Base-by-base conservation (phyloP, 1,139 yeast genomes). In the Candida albicans region DNA sequence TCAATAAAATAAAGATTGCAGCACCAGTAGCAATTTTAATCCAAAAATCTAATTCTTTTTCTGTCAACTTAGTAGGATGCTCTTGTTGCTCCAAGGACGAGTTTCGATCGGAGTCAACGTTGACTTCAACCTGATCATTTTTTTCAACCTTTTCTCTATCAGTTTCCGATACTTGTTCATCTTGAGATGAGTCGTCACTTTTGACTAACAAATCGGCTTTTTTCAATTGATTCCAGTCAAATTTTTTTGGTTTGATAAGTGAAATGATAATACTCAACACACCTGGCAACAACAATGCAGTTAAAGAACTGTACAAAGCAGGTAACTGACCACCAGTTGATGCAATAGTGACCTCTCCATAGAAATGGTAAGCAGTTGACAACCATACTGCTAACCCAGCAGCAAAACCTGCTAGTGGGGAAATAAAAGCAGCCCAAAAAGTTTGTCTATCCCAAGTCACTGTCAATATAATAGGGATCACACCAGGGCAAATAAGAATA, bases 401-500 rank as follows among this genome's bases (percentile, higher is more conserved):
- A 14, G 50, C 42, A 33, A 62, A 40, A n/a, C 68, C 67, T 5
- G 55, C 41, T 10, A 64, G 47, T 8, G 68, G 68, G 6, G 67
- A 52, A 22, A 58, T 48, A 41, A 60, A 55, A 1, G 60, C 64
- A 2, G 67, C 69, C 27, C 59, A 43, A n/a, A 41, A 47, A 1
- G 66, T 57, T 47, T 67, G 72, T 35, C 62, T 51, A 33, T 55
- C 55, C 72, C 72, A 67, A 10, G 65, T 60, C 27, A 69, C 58
- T 9, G 67, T 56, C 10, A 63, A 56, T n/a, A 64, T 53, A 43
- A 65, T 52, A 7, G 72, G 71, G 28, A 67, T 55, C 22, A 68
- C 66, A 36, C 65, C 70, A n/a, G 70, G 69, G 49, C 70, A 64
- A 28, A 65, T 66, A 15, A 67, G 46, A 59, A 68, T 60, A 4